Evolutionary conservation across 768 basidiomycete species (phyloP), one percentile per base, ranked within the genome.

Genomic region (Lentinula aciculospora): DNA sequence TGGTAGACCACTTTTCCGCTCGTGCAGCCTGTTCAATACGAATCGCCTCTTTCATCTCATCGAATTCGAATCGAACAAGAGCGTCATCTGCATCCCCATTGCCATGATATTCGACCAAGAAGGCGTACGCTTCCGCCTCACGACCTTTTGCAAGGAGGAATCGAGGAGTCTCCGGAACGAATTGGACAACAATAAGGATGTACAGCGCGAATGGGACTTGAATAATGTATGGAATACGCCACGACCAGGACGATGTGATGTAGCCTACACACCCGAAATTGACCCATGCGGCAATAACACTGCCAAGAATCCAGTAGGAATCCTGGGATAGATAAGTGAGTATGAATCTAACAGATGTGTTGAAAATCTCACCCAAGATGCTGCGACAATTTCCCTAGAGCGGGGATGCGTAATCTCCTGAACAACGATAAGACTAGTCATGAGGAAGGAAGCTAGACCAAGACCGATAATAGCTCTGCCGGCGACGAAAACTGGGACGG

Each of bases 211-310:
- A 50, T 3, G 68, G 62, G 39, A 69, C 62, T 59, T 78, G 77
- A 4, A 77, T 65, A 31, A 70, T 37, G 29, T 75, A 69, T 2
- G 76, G 77, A 12, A 79, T 76, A 25, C 77, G 71, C 78, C 78
- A 79, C 6, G 70, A 72, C 75, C 74, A 75, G 45, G 40, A 42
- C 21, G 40, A 42, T 7, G 40, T 21, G 8, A 42, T 42, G 21
- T 19, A 42, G 7, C 40, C 40, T 19, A 42, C 40, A 23, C 40
- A 42, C 7, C 40, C 40, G 21, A 21, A 42, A 10, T 42, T 42
- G 40, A 42, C 40, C 40, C 19, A 21, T 19, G 19, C 40, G 21
- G 40, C 40, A 17, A 42, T 42, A 42, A 42, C 40, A 21, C 40
- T 42, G 21, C 40, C 40, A 4, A 42, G 40, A 42, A 19, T 42